Evolutionary conservation across 2,329 filamentous ascomycete species (phyloP).

Genomic region (Epichloe gansuensis): DNA sequence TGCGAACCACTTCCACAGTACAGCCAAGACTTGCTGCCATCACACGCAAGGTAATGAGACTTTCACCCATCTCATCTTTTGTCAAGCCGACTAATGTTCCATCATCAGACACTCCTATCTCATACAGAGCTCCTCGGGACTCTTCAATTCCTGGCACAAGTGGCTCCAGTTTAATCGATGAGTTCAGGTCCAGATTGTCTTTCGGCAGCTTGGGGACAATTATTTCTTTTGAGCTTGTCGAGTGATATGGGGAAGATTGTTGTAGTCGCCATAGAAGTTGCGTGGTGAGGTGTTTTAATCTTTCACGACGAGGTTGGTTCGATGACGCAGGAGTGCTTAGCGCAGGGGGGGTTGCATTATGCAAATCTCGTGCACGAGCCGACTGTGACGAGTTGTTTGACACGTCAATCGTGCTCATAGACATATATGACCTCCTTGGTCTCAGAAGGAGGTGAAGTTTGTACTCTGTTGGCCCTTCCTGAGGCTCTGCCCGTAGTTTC

Average conservation of each 20-base stretch:
- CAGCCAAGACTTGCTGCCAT: conserved; percentile 94
- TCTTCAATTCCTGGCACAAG: conserved; percentile 75
- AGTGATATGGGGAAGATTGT: conserved; percentile 85
- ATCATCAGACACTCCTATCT: conserved; percentile 93
- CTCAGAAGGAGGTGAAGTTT: conserved; percentile 83
- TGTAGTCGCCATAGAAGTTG: conserved; percentile 90
- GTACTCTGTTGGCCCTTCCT: conserved; percentile 91
- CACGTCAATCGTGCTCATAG: conserved; percentile 46
- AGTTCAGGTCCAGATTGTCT: conserved; percentile 33
- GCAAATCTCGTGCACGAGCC: conserved; percentile 1
- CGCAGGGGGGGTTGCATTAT: conserved; percentile 7
- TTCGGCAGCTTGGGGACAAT: conserved; percentile 66
- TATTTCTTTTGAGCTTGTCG: conserved; percentile 61
- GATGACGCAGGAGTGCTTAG: conserved; percentile 30
- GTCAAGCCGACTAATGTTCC: conserved; percentile 80
- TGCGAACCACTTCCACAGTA: conserved; percentile 65
- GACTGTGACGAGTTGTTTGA: conserved; percentile 2
- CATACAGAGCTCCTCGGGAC: conserved; percentile 84
- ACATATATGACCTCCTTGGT: conserved; percentile 59
- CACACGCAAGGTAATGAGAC: conserved; percentile 65
- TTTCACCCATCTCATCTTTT: conserved; percentile 85
- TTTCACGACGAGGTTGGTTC: conserved; percentile 63
- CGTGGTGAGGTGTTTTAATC: conserved; percentile 83
- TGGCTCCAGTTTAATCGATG: conserved; percentile 37
- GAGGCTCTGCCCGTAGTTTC: conserved; percentile 77